These are phyloP conservation scores for Acephala macrosclerotiorum DNA, from an alignment of 2,329 filamentous ascomycete species.

Conservation along the genomic window DNA sequence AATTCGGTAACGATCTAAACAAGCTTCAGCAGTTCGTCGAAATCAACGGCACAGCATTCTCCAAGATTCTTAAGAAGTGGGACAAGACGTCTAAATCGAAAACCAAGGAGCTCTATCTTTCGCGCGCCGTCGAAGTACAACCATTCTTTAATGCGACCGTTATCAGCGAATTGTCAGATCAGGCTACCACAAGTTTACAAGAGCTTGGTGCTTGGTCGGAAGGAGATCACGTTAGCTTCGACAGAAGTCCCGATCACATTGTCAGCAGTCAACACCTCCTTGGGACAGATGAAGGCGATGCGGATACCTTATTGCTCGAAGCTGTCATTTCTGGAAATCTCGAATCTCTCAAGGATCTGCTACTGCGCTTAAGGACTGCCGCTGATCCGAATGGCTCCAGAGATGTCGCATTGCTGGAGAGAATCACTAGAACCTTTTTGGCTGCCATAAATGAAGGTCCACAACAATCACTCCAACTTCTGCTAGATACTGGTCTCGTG, in stretches of 20 bases:
- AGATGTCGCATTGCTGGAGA: slow-evolving; percentile 68
- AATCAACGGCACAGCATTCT: slow-evolving; percentile 96
- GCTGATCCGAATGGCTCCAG: slow-evolving; percentile 64
- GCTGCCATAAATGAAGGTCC: slow-evolving; percentile 88
- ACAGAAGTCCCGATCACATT: slow-evolving; percentile 64
- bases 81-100: slow-evolving; percentile 99
- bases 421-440: slow-evolving; percentile 88
- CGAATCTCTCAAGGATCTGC: slow-evolving; percentile 78
- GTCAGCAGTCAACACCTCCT: slow-evolving; percentile 71
- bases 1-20: slow-evolving; percentile 95
- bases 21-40: slow-evolving; percentile 99
- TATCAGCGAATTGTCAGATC: slow-evolving; percentile 94
- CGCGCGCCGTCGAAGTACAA: slow-evolving; percentile 94
- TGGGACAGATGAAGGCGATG: slow-evolving; percentile 86
- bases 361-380: slow-evolving; percentile 71
- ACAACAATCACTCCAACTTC: slow-evolving; percentile 74
- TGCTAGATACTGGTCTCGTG: slow-evolving; percentile 83
- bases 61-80: slow-evolving; percentile 99
- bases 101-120: slow-evolving; percentile 96
- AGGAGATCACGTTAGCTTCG: slow-evolving; percentile 90
- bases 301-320: slow-evolving; percentile 87
- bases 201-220: slow-evolving; percentile 97
- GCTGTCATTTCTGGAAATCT: slow-evolving; percentile 85
- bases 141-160: slow-evolving; percentile 98
- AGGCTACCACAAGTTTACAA: slow-evolving; percentile 93